Evolutionary conservation across 441 rosid species (phyloP).

Genomic region (Gossypium trilobum): DNA sequence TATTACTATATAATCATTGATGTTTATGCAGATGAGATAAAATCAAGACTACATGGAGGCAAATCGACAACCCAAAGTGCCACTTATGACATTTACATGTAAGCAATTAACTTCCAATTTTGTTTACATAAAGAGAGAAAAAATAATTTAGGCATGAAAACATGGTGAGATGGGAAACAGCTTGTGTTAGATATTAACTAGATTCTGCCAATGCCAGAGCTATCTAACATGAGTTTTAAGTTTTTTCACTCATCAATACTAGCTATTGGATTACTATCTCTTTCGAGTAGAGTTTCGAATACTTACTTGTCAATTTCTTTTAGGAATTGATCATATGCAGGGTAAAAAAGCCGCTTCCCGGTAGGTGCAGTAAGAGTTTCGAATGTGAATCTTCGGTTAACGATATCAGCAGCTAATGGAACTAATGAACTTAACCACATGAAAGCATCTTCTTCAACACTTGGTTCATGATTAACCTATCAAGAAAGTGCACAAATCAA

Average conservation of each 20-base stretch:
- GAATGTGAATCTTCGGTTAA: slow-evolving; percentile 68
- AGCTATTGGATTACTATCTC: neutral
- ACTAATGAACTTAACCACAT: slow-evolving; percentile 63
- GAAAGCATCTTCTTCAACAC: slow-evolving; percentile 77
- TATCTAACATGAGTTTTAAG: neutral
- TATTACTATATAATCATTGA: neutral
- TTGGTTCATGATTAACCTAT: slow-evolving; percentile 65
- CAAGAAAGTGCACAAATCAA: slow-evolving; percentile 4
- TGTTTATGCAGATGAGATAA: neutral
- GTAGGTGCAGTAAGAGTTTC: slow-evolving; percentile 81
- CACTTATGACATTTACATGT: neutral
- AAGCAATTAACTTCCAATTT: too few species aligned
- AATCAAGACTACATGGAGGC: neutral
- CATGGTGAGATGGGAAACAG: too few species aligned
- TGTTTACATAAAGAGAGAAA: too few species aligned
- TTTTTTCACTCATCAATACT: neutral
- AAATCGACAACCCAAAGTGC: neutral
- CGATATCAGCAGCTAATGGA: slow-evolving; percentile 61
- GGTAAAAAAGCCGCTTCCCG: slow-evolving; percentile 55
- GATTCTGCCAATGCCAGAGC: neutral
- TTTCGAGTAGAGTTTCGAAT: slow-evolving; percentile 6
- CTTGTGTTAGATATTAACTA: neutral
- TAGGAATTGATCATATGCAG: slow-evolving; percentile 70
- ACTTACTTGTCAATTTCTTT: slow-evolving; percentile 63
- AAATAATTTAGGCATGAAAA: too few species aligned